Evolutionary conservation across 1,284 basidiomycete genomes (phyloP).

Genomic region (Termitomyces sp.): DNA sequence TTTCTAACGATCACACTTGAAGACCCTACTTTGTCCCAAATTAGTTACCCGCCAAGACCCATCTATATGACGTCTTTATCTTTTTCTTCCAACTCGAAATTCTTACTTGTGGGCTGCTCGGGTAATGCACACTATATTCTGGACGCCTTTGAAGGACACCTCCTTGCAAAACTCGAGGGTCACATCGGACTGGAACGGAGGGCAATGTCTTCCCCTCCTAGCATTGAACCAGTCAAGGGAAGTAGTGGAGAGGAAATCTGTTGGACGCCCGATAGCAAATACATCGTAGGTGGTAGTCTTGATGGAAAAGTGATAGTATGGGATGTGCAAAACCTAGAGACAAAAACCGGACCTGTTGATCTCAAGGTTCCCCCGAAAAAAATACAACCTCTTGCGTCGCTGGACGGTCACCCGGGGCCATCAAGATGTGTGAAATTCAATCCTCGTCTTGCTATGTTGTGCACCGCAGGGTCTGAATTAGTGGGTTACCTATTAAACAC

Average conservation of each 20-base stretch:
- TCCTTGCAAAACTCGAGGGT: conserved; percentile 81
- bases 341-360: conserved; percentile 47
- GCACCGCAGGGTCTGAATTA: conserved; percentile 78
- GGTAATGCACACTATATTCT: conserved; percentile 90
- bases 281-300: conserved; percentile 75
- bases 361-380: conserved; percentile 45
- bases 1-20: conserved; percentile 81
- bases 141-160: conserved; percentile 80
- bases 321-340: conserved; percentile 66
- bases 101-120: conserved; percentile 89
- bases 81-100: conserved; percentile 89
- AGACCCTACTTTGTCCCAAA: conserved; percentile 68
- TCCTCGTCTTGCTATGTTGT: conserved; percentile 85
- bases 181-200: conserved; percentile 75
- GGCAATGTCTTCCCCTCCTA: conserved; percentile 45
- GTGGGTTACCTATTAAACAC: conserved; percentile 42
- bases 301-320: conserved; percentile 79
- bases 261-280: conserved; percentile 92
- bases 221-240: conserved; percentile 68
- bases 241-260: conserved; percentile 86
- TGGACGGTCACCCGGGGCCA: conserved; percentile 80
- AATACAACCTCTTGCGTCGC: conserved; percentile 50
- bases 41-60: conserved; percentile 79
- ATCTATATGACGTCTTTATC: conserved; percentile 88
- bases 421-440: conserved; percentile 85